Conservation (phyloP, 176 grass and related monocot species). For the maize (Zea mays) region Zm-B73-REFERENCE-NAM-5.0 NC_050103.1:175888501-175889000, state of each 20-base stretch:
- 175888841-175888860: constrained; percentile 83
- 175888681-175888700: no score
- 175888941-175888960: no score
- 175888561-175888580: constrained; percentile 63
- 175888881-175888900: constrained; percentile 60
- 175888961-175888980: no score
- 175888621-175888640: no score
- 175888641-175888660: not conserved
- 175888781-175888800: constrained; percentile 44
- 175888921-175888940: no score
- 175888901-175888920: constrained; percentile 9
- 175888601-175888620: constrained; percentile 69
- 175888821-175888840: constrained; percentile 83
- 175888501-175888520: constrained; percentile 55
- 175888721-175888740: no score
- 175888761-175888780: not conserved
- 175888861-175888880: constrained; percentile 61
- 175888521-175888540: constrained; percentile 63
- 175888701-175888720: no score
- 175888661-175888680: no score
- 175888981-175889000: no score
- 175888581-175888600: constrained; percentile 87
- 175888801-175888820: constrained; percentile 95
- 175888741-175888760: not conserved
- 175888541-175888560: constrained; percentile 72